Evolutionary conservation across 1,284 basidiomycete species (phyloP).

Genomic region (Apiotrichum domesticum): DNA sequence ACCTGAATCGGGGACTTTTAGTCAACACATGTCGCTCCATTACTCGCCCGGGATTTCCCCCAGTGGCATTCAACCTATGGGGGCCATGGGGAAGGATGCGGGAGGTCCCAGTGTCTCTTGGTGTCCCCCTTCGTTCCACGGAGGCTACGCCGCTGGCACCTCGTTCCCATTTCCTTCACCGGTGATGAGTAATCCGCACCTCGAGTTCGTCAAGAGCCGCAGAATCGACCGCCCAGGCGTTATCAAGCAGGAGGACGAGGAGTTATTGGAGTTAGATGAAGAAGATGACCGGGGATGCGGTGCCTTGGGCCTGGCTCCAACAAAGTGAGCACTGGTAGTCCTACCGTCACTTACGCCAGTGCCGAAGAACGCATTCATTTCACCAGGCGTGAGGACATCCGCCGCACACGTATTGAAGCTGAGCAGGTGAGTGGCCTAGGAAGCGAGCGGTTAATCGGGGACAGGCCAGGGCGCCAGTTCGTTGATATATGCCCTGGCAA

Average conservation of each 20-base stretch:
- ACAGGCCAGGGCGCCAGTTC: too few relatives aligned
- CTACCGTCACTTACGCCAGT: neutral
- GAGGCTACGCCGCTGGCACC: neutral
- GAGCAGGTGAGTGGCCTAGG: slow-evolving; percentile 34
- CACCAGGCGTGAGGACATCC: slow-evolving; percentile 22
- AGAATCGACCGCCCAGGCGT: neutral
- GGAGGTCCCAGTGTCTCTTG: neutral
- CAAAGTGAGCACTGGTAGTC: neutral
- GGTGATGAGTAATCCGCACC: neutral
- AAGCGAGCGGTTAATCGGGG: too few relatives aligned
- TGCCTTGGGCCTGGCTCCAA: slow-evolving; percentile 7
- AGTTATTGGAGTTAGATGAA: neutral
- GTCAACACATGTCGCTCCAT: neutral
- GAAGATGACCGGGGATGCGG: neutral
- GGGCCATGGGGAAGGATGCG: neutral
- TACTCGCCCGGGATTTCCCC: neutral
- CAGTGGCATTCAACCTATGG: neutral
- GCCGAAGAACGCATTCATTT: slow-evolving; percentile 15
- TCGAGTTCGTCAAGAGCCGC: neutral
- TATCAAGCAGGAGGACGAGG: neutral
- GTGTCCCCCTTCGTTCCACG: neutral
- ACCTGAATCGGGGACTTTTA: neutral
- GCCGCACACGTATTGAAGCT: slow-evolving; percentile 30
- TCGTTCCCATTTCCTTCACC: neutral
- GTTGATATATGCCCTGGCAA: too few relatives aligned